Percentiles rank a stretch among this genome's conserved stretches.
These are phyloP conservation scores for Patellifolia procumbens DNA, from an alignment of 179 eudicot genomes.

Conservation along the genomic window DNA sequence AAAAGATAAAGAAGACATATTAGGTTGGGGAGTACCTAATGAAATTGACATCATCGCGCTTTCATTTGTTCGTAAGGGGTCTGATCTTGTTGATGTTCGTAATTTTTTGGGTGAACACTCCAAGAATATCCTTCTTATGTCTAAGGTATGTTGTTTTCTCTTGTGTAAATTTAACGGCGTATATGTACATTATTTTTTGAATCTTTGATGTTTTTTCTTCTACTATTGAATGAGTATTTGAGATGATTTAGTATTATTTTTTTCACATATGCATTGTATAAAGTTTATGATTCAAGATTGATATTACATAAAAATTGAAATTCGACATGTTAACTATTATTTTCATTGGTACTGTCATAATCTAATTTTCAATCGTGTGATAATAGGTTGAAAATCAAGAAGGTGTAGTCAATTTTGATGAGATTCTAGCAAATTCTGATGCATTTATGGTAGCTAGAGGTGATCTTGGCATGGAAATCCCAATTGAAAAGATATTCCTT, in stretches of 20 bases:
- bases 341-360: no score
- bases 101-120: conserved; percentile 37
- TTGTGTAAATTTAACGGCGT: no score
- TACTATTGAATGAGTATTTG: no score
- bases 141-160: conserved; percentile 30
- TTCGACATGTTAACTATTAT: no score
- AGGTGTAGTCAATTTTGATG: conserved; percentile 45
- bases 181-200: no score
- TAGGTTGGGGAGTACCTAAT: conserved; percentile 49
- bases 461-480: no score
- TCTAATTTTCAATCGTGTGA: no score
- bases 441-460: conserved; percentile 46
- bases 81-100: conserved; percentile 45
- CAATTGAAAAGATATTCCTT: conserved; percentile 40
- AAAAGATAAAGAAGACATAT: conserved; percentile 46
- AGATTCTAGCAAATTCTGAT: conserved; percentile 41
- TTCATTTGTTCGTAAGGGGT: conserved; percentile 47
- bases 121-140: conserved; percentile 39
- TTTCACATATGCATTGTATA: no score
- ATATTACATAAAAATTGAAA: no score
- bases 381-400: conserved; percentile 47
- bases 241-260: no score
- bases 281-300: no score
- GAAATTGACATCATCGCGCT: conserved; percentile 46
- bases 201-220: background rate